A percentile compares a stretch with the other conserved stretches of the same genome.
Conservation (phyloP, 2,329 filamentous ascomycete species). For the Neoscytalidium dimidiatum region DNA sequence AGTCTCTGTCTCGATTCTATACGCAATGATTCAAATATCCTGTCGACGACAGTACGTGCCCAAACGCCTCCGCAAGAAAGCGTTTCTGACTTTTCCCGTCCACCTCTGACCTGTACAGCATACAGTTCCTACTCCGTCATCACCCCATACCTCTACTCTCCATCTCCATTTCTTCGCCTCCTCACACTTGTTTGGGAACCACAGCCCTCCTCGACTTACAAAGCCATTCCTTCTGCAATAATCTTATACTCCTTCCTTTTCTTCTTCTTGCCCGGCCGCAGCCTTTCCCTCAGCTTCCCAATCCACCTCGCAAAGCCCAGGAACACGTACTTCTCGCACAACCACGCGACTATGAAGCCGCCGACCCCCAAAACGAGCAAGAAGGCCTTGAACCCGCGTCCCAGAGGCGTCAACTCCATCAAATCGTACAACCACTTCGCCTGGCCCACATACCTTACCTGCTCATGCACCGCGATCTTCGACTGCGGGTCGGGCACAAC, state of each 20-base stretch:
- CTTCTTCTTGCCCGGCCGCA: slow-evolving; percentile 64
- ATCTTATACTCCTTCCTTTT: slow-evolving; percentile 86
- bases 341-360: slow-evolving; percentile 70
- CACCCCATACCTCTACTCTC: too few relatives aligned
- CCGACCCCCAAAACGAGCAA: slow-evolving; percentile 69
- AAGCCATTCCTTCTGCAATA: slow-evolving; percentile 46
- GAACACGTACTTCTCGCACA: slow-evolving; percentile 71
- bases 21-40: not conserved
- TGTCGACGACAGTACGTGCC: too few relatives aligned
- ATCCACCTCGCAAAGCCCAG: slow-evolving; percentile 67
- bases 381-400: slow-evolving; percentile 69
- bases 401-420: slow-evolving; percentile 86
- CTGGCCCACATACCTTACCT: not conserved
- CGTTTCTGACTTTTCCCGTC: not conserved
- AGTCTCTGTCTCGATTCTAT: not conserved
- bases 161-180: too few relatives aligned
- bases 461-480: not conserved
- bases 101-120: not conserved
- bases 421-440: slow-evolving; percentile 66
- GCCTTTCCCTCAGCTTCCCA: slow-evolving; percentile 60
- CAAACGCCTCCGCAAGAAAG: not conserved
- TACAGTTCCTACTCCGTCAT: not conserved
- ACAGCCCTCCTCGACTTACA: not conserved
- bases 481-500: slow-evolving; percentile 50
- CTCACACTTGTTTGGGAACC: too few relatives aligned